Conservation (phyloP, 495 filamentous ascomycete genomes). For the Xylaria scruposa region DNA sequence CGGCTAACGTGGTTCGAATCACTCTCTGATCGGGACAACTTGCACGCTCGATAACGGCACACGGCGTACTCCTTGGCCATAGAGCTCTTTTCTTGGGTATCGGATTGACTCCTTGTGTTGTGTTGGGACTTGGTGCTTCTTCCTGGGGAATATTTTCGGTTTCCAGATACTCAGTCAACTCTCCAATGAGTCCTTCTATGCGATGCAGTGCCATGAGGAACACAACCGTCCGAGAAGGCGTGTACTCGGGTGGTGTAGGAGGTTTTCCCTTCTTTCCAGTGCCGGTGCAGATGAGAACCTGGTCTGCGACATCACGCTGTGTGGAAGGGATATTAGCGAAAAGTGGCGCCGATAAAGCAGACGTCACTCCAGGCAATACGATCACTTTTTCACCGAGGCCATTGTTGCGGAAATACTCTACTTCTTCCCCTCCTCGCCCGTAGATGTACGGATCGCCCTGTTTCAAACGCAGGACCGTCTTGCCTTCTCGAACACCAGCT, state of each 20-base stretch:
- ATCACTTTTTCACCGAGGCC: conserved; percentile 65
- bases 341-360: conserved; percentile 81
- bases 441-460: conserved; percentile 98
- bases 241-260: conserved; percentile 79
- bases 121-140: conserved; percentile 28
- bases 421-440: conserved; percentile 92
- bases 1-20: conserved; percentile 80
- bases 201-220: conserved; percentile 96
- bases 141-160: conserved; percentile 41
- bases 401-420: conserved; percentile 77
- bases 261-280: conserved; percentile 91
- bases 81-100: conserved; percentile 34
- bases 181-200: conserved; percentile 70
- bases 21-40: conserved; percentile 94
- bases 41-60: conserved; percentile 92
- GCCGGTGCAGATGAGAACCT: conserved; percentile 92
- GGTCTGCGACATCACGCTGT: conserved; percentile 87
- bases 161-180: conserved; percentile 58
- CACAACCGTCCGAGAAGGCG: conserved; percentile 81
- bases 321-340: conserved; percentile 89
- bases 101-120: not conserved
- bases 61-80: conserved; percentile 71
- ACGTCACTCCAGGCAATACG: conserved; percentile 91
- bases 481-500: conserved; percentile 70
- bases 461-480: conserved; percentile 86